Evolutionary conservation across 2,329 filamentous ascomycete genomes (phyloP).

Genomic region (Alternaria alternata): DNA sequence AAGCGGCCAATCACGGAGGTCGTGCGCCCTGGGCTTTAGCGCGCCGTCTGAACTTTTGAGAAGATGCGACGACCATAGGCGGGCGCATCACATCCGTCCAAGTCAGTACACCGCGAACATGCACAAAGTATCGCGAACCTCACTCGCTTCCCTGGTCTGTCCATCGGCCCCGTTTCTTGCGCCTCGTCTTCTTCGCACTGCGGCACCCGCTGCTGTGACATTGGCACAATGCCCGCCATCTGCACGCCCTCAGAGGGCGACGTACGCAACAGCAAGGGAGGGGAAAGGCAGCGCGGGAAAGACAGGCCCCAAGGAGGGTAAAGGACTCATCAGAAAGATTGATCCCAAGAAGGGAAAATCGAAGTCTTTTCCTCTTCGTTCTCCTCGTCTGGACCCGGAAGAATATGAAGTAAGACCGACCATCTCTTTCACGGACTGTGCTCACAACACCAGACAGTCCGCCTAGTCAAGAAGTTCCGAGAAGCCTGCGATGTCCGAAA

Average conservation of each 20-base stretch:
- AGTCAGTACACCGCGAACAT: constrained; percentile 15
- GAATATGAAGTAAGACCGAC: constrained; percentile 1
- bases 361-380: neutral
- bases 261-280: constrained; percentile 26
- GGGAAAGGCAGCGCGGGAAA: constrained; percentile 7
- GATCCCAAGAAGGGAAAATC: neutral
- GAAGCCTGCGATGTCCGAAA: constrained; percentile 28
- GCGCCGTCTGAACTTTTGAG: constrained; percentile 21
- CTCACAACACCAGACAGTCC: constrained; percentile 6
- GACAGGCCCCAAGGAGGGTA: neutral
- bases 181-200: constrained; percentile 38
- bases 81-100: constrained; percentile 2
- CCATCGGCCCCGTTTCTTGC: constrained; percentile 48
- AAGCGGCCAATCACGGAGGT: constrained; percentile 38
- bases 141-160: constrained; percentile 43
- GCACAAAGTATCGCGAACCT: constrained; percentile 32
- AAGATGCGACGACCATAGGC: neutral
- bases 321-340: neutral
- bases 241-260: constrained; percentile 11
- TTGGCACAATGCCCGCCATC: constrained; percentile 14
- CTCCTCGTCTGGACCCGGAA: neutral
- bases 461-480: constrained; percentile 24
- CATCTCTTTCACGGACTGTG: neutral
- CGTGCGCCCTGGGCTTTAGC: constrained; percentile 17
- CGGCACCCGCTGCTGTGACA: constrained; percentile 16